Evolutionary conservation across 176 grass and related monocot genomes (phyloP), one percentile per base, ranked within the genome.

Genomic region (Phyllostachys edulis): DNA sequence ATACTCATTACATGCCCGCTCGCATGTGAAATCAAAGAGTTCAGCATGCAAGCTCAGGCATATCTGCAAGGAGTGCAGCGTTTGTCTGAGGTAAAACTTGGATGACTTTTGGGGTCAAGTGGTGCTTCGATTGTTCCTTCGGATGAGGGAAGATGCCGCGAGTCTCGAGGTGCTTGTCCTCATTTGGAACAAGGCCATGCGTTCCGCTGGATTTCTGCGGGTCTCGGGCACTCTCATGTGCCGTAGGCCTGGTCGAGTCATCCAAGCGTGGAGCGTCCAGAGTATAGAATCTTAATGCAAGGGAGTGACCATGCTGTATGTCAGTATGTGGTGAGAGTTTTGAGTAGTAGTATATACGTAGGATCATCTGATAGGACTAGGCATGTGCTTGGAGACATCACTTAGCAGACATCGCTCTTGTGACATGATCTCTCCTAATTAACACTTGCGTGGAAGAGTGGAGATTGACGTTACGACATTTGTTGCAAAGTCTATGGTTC

Each of bases 11-110:
- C 57, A 5, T 39, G 69, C 76, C 41, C 76, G 17, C 9, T 4
- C 26, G 63, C 78, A 66, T 90, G 88, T 71, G 88, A 78, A 78
- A 77, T 85, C 69, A 29, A 29, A 29, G 29, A 29, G 29, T 29
- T 29, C 29, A 29, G 29, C 29, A 29, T 29, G 29, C 29, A 29
- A 29, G 29, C 29, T 29, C 29, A 29, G 29, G 29, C 29, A 1
- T 29, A 29, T 29, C 29, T 4, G 52, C 52, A 63, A 63, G 21
- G 20, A 42, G 39, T n/a, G 8, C 5, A 0, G 51, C 14, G 36
- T 73, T 47, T 26, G 69, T 16, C 51, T 15, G 50, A n/a, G 21
- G 39, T 77, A 51, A 78, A 54, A 50, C n/a, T 5, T 9, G 64
- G 56, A 34, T 44, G 18, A 78, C 75, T 81, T 50, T 18, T 17